Conservation (phyloP, 257 asterid genomes). For the Linderniella brevidens region DNA sequence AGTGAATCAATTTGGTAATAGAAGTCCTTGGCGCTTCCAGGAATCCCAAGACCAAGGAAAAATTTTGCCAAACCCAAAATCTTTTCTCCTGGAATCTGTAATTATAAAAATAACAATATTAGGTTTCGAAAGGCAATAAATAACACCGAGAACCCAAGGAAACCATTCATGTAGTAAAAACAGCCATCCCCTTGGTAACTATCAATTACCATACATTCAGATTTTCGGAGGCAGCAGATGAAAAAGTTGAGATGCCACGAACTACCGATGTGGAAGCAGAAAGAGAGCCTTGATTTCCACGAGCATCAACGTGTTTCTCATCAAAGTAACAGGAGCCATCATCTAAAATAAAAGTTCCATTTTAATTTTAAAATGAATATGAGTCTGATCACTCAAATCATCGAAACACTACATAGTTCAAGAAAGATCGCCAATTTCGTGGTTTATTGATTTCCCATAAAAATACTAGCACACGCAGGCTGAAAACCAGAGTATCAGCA, state of each 20-base stretch:
- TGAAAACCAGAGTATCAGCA: too few relatives aligned
- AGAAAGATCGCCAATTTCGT: too few relatives aligned
- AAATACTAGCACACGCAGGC: too few relatives aligned
- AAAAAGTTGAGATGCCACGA: conserved; percentile 69
- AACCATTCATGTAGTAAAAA: background rate
- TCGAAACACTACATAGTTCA: too few relatives aligned
- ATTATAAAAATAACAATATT: conserved; percentile 2
- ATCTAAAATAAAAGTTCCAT: conserved; percentile 22
- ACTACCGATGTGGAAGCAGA: conserved; percentile 76
- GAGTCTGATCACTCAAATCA: background rate
- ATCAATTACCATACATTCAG: conserved; percentile 29
- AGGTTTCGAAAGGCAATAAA: background rate
- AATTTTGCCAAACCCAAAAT: conserved; percentile 44
- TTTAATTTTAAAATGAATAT: conserved; percentile 6
- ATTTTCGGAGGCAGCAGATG: conserved; percentile 41
- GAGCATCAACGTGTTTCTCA: conserved; percentile 69
- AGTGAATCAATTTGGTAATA: conserved; percentile 47
- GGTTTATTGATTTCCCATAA: too few relatives aligned
- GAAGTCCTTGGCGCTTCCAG: conserved; percentile 46
- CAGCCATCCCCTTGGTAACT: too few relatives aligned
- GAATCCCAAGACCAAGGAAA: conserved; percentile 46
- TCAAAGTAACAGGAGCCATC: conserved; percentile 87
- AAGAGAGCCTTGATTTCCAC: conserved; percentile 62
- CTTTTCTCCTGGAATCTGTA: conserved; percentile 60
- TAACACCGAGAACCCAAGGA: background rate